These are phyloP conservation scores for Globisporangium solare DNA, from an alignment of 352 stramenopile genomes.

Conservation along the genomic window DNA sequence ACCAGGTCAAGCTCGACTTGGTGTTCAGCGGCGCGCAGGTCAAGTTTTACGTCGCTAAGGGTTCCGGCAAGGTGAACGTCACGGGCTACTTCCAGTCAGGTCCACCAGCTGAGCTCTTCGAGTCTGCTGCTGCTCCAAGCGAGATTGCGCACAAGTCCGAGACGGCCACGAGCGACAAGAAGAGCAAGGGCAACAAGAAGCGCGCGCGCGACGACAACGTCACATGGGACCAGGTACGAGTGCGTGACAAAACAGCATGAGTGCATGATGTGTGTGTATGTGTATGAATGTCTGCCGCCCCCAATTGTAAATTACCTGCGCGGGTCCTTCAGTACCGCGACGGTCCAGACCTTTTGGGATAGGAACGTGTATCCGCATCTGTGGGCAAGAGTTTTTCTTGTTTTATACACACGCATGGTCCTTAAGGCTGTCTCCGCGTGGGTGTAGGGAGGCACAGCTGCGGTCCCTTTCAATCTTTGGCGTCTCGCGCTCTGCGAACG, in stretches of 20 bases:
- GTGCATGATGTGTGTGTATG: slow-evolving; percentile 15
- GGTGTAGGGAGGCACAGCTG: slow-evolving; percentile 35
- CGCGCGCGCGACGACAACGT: slow-evolving; percentile 44
- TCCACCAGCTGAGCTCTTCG: slow-evolving; percentile 32
- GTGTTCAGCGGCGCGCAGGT: slow-evolving; percentile 57
- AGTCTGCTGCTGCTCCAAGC: slow-evolving; percentile 11
- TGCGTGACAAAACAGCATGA: background rate
- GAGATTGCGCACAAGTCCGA: background rate
- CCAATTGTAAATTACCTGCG: slow-evolving; percentile 72
- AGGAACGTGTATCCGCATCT: slow-evolving; percentile 66
- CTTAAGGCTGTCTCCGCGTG: slow-evolving; percentile 89
- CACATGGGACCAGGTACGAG: slow-evolving; percentile 57
- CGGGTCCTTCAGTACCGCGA: slow-evolving; percentile 41
- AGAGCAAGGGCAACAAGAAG: slow-evolving; percentile 67
- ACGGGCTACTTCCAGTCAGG: slow-evolving; percentile 82
- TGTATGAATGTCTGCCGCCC: slow-evolving; percentile 18
- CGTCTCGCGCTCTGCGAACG: slow-evolving; percentile 23
- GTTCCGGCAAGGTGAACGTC: slow-evolving; percentile 58
- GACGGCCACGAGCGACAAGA: background rate
- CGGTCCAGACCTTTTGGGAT: slow-evolving; percentile 85
- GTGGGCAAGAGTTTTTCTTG: slow-evolving; percentile 77
- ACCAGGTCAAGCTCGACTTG: slow-evolving; percentile 79
- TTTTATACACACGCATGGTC: slow-evolving; percentile 74
- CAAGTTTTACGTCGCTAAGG: slow-evolving; percentile 74
- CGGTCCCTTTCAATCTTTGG: slow-evolving; percentile 17